A percentile compares a stretch with the other conserved stretches of the same genome.
Conservation (phyloP, 805 yeast genomes). For the Danielozyma ontarioensis region DNA sequence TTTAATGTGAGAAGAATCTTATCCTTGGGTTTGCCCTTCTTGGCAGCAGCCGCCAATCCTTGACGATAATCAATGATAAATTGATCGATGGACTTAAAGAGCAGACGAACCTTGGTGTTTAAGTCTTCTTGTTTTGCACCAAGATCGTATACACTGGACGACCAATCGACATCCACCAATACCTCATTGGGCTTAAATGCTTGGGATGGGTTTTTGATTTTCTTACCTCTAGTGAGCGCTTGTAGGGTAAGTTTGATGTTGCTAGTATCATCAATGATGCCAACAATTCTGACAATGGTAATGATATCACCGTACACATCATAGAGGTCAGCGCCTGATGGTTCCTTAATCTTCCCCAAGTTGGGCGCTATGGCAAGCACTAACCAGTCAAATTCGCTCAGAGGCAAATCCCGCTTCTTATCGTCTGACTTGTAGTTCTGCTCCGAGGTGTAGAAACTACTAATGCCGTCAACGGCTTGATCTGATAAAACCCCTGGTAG, state of each 20-base stretch:
- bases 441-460: constrained; percentile 12
- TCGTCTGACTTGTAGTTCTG: not conserved
- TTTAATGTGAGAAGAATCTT: constrained; percentile 43
- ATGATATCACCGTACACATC: constrained; percentile 16
- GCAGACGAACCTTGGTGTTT: constrained; percentile 9
- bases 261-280: constrained; percentile 40
- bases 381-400: constrained; percentile 30
- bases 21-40: constrained; percentile 9
- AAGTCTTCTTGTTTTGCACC: constrained; percentile 14
- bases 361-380: constrained; percentile 33
- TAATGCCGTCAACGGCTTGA: constrained; percentile 28
- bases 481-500: constrained; percentile 20
- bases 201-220: constrained; percentile 2
- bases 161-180: constrained; percentile 22
- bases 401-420: not conserved
- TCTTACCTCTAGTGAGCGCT: constrained; percentile 43
- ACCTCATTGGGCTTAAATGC: constrained; percentile 17
- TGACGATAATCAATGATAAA: constrained; percentile 35
- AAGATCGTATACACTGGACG: constrained; percentile 11
- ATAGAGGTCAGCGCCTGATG: constrained; percentile 6
- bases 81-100: constrained; percentile 33
- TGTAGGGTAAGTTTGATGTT: constrained; percentile 43
- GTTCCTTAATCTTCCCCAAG: constrained; percentile 23
- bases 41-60: constrained; percentile 16
- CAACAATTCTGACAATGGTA: constrained; percentile 45